A percentile compares a stretch with the other conserved stretches of the same genome.
Evolutionary conservation across 495 filamentous ascomycete species (phyloP).

Genomic region (Jackrogersella minutella): DNA sequence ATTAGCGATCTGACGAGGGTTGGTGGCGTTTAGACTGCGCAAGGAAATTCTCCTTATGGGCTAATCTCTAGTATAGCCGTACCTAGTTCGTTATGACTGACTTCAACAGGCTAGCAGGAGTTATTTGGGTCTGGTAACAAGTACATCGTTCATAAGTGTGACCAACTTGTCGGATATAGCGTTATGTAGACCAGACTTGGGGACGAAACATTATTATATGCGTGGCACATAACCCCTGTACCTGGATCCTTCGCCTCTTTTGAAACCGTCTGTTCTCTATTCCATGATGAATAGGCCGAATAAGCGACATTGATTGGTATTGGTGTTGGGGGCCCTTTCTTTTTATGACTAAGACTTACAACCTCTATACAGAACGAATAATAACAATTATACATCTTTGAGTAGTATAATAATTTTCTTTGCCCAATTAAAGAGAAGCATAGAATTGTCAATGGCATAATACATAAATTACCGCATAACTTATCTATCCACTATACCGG

Average conservation of each 20-base stretch:
- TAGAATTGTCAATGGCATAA: neutral
- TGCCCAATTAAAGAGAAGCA: neutral
- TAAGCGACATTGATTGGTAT: conserved; percentile 5
- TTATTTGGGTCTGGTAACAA: no score
- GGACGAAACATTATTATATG: conserved; percentile 15
- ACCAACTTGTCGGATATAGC: neutral
- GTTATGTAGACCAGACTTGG: neutral
- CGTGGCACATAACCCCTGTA: conserved; percentile 16
- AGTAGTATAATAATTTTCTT: neutral
- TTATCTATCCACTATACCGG: neutral
- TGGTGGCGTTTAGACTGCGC: conserved; percentile 7
- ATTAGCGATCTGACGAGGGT: conserved; percentile 12
- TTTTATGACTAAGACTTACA: no score
- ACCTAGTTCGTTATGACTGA: neutral
- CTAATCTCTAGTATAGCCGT: conserved; percentile 1
- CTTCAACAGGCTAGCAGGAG: neutral
- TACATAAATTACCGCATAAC: neutral
- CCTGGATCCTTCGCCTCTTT: conserved; percentile 31
- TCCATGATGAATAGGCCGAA: conserved; percentile 4
- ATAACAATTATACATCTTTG: no score
- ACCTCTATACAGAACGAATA: neutral
- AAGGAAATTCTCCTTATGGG: conserved; percentile 9
- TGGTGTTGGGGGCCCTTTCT: no score
- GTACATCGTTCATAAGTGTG: neutral
- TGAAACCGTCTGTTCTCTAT: conserved; percentile 29